These are phyloP conservation scores for Trypanosomatidae sp. DNA, from an alignment of 208 protist genomes.

Conservation along the genomic window DNA sequence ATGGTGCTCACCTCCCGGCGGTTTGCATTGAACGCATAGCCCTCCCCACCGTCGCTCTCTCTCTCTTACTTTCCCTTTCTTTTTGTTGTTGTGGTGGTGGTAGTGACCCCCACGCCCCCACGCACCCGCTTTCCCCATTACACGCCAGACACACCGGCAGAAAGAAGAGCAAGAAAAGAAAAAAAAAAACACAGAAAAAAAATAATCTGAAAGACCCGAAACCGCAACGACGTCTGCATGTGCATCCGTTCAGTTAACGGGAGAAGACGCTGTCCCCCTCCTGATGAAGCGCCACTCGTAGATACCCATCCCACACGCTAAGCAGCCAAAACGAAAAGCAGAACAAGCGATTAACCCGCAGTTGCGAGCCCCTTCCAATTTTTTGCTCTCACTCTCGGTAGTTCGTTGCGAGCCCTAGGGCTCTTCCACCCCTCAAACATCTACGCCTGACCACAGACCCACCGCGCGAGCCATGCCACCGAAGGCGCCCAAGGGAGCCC, in stretches of 20 bases:
- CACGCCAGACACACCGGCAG: neutral
- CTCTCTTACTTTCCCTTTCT: neutral
- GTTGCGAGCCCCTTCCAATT: neutral
- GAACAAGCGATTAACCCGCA: neutral
- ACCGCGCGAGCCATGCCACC: constrained; percentile 64
- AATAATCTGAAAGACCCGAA: neutral
- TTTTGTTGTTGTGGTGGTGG: neutral
- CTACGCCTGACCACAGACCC: neutral
- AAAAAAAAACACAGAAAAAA: neutral
- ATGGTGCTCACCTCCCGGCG: constrained; percentile 9
- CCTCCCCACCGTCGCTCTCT: neutral
- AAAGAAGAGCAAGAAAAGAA: neutral
- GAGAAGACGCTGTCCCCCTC: constrained; percentile 4
- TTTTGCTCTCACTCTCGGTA: neutral
- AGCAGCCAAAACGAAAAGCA: neutral
- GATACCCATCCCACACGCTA: neutral
- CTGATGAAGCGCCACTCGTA: constrained; percentile 1
- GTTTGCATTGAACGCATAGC: constrained; percentile 2
- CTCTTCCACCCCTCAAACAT: neutral
- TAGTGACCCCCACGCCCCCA: neutral
- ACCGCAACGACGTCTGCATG: constrained; percentile 4
- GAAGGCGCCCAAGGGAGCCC: constrained; percentile 72
- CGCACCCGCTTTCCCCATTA: neutral
- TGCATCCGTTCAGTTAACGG: neutral
- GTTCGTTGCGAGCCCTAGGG: neutral